phyloP scores from a whole-genome alignment of 1,139 yeast genomes.

The Candida sanyaensis region DNA sequence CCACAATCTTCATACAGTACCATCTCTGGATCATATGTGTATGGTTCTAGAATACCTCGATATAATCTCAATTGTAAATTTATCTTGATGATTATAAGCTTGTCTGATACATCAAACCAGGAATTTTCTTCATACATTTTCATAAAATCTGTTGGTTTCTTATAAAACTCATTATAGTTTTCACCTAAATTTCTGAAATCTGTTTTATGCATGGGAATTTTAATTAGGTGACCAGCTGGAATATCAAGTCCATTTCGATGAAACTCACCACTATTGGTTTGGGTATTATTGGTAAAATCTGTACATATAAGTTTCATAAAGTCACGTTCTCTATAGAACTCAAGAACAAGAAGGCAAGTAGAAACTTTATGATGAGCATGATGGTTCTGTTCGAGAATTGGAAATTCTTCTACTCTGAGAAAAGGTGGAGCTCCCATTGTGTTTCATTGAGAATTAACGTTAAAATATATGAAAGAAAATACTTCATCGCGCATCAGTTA shows the following conservation, averaged over 20 bases:
- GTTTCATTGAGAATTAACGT: background rate
- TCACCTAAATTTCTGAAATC: background rate
- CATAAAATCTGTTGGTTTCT: background rate
- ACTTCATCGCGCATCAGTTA: too few species aligned
- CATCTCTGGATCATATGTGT: constrained; percentile 10
- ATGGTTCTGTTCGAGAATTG: background rate
- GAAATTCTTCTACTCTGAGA: background rate
- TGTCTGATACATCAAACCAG: constrained; percentile 4
- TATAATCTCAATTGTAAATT: constrained; percentile 8
- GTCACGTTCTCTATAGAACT: background rate
- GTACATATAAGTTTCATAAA: background rate
- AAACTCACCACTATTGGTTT: background rate
- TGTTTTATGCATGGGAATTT: background rate
- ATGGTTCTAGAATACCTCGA: constrained; percentile 8
- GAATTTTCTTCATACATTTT: background rate
- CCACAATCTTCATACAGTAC: constrained; percentile 1
- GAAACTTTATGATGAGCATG: background rate
- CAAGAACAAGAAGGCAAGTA: background rate
- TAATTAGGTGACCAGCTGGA: background rate
- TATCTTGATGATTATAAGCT: constrained; percentile 7
- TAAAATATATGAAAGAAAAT: too few species aligned
- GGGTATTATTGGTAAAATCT: background rate
- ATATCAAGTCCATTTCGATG: background rate
- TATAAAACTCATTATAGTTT: background rate
- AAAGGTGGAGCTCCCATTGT: background rate